Evolutionary conservation across 805 yeast genomes (phyloP), one percentile per base, ranked within the genome.

Genomic region (Brettanomyces sp.): DNA sequence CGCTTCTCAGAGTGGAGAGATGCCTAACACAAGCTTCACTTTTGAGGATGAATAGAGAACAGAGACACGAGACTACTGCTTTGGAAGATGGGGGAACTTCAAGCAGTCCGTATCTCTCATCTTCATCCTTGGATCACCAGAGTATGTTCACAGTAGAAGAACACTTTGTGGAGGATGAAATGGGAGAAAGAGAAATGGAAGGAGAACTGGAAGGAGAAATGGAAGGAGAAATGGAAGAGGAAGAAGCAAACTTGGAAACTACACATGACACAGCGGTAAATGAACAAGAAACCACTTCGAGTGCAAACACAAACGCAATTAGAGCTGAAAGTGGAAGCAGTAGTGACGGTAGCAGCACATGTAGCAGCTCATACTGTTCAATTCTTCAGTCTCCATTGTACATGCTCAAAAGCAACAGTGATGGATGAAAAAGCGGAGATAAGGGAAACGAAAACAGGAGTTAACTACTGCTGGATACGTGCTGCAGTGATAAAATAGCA

Each of bases 361-460:
- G 40, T 22, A 14, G 18, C 4, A 30, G 36, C 3, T 45, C 49
- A 13, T 45, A 52, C 41, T 44, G 49, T 39, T 52, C 55, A 1
- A 48, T 53, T 28, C 22, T 46, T 7, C 34, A 40, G 7, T 53
- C 55, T 3, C 55, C 55, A 7, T 36, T 21, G 18, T 33, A 34
- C 18, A 34, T 43, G 30, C 22, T 22, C 35, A 48, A 43, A 24
- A 18, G 22, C 13, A 24, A 21, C 13, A 21, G 18, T 18, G 41
- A 38, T 14, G 18, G 18, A 18, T 18, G 18, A 18, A 18, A 18
- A 18, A 28, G 32, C 11, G 32, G 32, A 28, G 7, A 28, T 28
- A 7, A 28, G 32, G 11, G 1, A 9, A 28, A 28, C 32, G 32
- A 7, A 28, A 28, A 9, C 32, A 28, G 32, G 32, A 28, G 32